Conservation (phyloP, 163 green algal genomes). For the Volvox carteri region DNA sequence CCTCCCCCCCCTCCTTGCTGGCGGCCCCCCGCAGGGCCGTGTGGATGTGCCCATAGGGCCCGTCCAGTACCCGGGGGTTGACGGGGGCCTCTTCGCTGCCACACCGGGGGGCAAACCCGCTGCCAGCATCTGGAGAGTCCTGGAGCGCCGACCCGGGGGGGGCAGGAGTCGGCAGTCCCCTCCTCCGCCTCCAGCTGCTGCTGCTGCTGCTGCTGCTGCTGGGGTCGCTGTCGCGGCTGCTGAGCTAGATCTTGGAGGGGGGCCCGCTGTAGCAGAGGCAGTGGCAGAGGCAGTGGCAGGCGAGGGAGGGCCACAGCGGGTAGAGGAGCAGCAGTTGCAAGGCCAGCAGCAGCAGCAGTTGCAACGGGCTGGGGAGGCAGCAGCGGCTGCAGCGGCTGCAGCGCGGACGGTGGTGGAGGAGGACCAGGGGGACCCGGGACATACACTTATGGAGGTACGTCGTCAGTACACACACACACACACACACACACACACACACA, state of each 20-base stretch:
- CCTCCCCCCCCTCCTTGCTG: background rate
- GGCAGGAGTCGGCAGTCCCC: background rate
- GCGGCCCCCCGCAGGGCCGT: slow-evolving; percentile 32
- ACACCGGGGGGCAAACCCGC: slow-evolving; percentile 59
- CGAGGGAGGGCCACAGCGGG: background rate
- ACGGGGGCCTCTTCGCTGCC: slow-evolving; percentile 65
- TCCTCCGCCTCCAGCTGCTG: background rate
- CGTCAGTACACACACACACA: too few species aligned
- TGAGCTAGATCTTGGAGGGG: background rate
- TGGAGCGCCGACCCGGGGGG: slow-evolving; percentile 34
- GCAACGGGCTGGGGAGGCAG: background rate
- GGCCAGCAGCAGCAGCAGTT: background rate
- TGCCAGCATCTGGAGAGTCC: slow-evolving; percentile 58
- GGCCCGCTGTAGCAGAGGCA: background rate
- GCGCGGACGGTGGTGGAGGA: background rate
- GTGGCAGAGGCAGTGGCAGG: background rate
- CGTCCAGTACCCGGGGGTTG: slow-evolving; percentile 47
- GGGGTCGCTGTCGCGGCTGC: background rate
- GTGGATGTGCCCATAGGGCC: slow-evolving; percentile 64
- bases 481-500: too few species aligned
- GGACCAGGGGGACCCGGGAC: background rate
- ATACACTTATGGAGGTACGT: slow-evolving; percentile 63
- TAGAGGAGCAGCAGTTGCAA: background rate
- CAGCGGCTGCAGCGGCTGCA: too few species aligned
- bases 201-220: background rate